Evolutionary conservation across 148 eudicot species (phyloP), one percentile per base, ranked within the genome.

Genomic region (Hydrangea macrophylla): DNA sequence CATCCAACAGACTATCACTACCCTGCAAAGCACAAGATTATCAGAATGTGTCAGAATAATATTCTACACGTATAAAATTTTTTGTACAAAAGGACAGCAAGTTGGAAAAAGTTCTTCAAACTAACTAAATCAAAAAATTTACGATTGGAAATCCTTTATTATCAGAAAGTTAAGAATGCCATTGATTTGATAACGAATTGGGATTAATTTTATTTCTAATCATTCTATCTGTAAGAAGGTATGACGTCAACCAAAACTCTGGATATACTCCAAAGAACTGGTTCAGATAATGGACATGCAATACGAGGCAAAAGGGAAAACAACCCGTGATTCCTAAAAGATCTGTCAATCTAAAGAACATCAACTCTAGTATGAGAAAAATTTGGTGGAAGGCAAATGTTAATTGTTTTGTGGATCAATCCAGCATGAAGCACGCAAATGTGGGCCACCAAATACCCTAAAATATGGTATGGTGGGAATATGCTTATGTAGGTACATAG

Each of bases 1-100:
- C 97, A 48, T 90, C 98, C 78, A 90, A 57, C 22, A 82, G 67
- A 68, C 85, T 88, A 71, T 88, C 92, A 32, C 72, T 82, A 30
- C 84, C 97, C 98, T 94, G 75, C 67, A 85, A 66, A 36, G 35
- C 50, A 25, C 18, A 67, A 5, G 32, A 62, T 51, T 7, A 59
- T 51, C 12, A 57, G 27, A 60, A 65, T 7, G 27, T 71, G 40
- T 64, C 57, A 64, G 75, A n/a, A n/a, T n/a, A n/a, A n/a, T n/a
- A n/a, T n/a, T n/a, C n/a, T n/a, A n/a, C 54, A 50, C 25, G 15
- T 30, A 2, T 15, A 7, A 32, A 13, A 30, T 32, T 8, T 32
- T 28, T 20, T 23, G 23, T 1, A 13, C 2, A 7, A 33, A 20
- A 13, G 26, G 37, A 53, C 0, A n/a, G n/a, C 13, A 2, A n/a